A percentile compares a stretch with the other conserved stretches of the same genome.
Conservation (phyloP, 257 asterid species). For the Solanum paucissectum region DNA sequence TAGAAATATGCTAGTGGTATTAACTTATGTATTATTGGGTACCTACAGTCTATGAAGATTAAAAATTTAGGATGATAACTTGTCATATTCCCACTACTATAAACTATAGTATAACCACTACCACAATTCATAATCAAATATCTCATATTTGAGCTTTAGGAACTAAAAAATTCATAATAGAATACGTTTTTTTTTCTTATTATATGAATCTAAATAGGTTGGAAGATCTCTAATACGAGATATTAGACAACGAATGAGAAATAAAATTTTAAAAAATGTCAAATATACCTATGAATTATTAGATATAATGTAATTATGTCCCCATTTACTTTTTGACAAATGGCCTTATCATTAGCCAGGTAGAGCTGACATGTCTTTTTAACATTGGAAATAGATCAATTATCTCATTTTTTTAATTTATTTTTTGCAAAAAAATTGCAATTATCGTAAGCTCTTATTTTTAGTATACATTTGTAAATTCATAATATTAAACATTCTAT, state of each 20-base stretch:
- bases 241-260: no score
- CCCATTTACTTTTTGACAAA: not conserved
- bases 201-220: not conserved
- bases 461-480: no score
- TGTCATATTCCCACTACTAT: conserved; percentile 38
- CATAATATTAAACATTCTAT: no score
- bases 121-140: not conserved
- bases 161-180: not conserved
- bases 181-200: no score
- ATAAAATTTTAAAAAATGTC: not conserved
- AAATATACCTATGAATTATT: not conserved
- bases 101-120: not conserved
- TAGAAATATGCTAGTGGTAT: conserved; percentile 10
- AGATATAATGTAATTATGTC: not conserved
- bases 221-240: fast-evolving
- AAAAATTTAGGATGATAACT: conserved; percentile 2
- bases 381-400: not conserved
- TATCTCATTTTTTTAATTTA: not conserved
- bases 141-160: not conserved
- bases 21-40: conserved; percentile 4
- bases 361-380: not conserved
- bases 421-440: not conserved
- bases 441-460: not conserved
- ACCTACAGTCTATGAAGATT: conserved; percentile 16
- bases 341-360: not conserved